A percentile compares a stretch with the other conserved stretches of the same genome.
Conservation (phyloP, 2,329 filamentous ascomycete species). For the Colletotrichum noveboracense region DNA sequence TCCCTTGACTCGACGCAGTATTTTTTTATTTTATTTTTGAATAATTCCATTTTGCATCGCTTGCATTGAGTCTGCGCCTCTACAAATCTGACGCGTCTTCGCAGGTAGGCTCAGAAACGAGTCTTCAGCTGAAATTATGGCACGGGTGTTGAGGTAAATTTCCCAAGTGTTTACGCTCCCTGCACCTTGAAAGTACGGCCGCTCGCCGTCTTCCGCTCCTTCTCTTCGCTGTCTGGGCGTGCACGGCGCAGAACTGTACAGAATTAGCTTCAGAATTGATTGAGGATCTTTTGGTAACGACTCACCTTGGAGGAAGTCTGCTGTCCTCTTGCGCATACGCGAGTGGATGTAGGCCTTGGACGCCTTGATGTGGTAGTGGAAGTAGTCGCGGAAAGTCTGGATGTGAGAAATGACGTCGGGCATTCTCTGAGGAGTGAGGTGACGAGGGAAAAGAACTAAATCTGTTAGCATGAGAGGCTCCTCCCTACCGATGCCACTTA, state of each 20-base stretch:
- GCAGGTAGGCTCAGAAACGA: neutral
- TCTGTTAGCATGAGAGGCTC: slow-evolving; percentile 20
- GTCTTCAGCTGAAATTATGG: neutral
- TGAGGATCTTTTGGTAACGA: neutral
- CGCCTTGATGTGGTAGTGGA: slow-evolving; percentile 99
- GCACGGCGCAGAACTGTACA: slow-evolving; percentile 87
- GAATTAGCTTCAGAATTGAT: neutral
- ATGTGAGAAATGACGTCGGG: slow-evolving; percentile 98
- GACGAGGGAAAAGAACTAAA: slow-evolving; percentile 90
- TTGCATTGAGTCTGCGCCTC: neutral
- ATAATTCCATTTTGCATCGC: neutral
- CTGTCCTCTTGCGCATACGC: slow-evolving; percentile 95
- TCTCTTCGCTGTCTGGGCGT: slow-evolving; percentile 93
- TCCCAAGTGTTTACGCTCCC: slow-evolving; percentile 24
- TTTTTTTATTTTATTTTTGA: neutral
- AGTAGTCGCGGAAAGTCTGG: slow-evolving; percentile 99
- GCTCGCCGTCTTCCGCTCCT: slow-evolving; percentile 97
- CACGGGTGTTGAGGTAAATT: neutral
- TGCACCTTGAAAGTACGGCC: slow-evolving; percentile 84
- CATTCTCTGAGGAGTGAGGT: slow-evolving; percentile 88
- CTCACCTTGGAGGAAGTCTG: slow-evolving; percentile 95
- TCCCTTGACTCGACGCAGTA: neutral
- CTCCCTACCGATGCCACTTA: slow-evolving; percentile 45
- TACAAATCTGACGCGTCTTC: neutral
- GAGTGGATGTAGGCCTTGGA: slow-evolving; percentile 99